Percentiles rank a stretch among this genome's conserved stretches.
Conservation (phyloP, 2,329 filamentous ascomycete species). For the Colletotrichum liriopes region DNA sequence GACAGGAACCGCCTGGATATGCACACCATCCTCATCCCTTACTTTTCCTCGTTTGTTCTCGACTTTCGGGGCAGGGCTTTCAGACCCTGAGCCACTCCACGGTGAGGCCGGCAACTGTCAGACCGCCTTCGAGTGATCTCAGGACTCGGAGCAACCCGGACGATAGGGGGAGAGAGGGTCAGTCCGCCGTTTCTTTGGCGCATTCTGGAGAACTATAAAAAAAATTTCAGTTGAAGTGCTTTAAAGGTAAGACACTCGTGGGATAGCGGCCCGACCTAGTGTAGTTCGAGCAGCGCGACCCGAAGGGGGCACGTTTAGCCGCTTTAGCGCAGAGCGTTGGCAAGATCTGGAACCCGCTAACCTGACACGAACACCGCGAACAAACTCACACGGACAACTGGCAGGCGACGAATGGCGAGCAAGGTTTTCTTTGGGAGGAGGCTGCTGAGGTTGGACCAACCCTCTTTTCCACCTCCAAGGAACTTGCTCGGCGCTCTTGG, state of each 20-base stretch:
- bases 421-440: conserved; percentile 9
- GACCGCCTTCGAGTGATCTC: background rate
- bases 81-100: background rate
- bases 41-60: background rate
- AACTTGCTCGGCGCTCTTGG: background rate
- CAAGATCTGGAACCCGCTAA: conserved; percentile 35
- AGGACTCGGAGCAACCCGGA: background rate
- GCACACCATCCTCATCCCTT: background rate
- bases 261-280: background rate
- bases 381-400: conserved; percentile 8
- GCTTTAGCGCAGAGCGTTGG: conserved; percentile 31
- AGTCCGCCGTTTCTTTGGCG: background rate
- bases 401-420: background rate
- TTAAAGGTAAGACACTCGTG: background rate
- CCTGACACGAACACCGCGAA: conserved; percentile 29
- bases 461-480: background rate
- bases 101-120: background rate
- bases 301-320: conserved; percentile 9
- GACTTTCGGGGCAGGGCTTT: background rate
- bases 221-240: background rate
- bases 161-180: background rate
- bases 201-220: background rate
- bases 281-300: conserved; percentile 1
- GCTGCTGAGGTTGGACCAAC: background rate
- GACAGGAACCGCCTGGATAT: background rate